phyloP scores from a whole-genome alignment of 768 basidiomycete species.

The Termitomyces heimii region DNA sequence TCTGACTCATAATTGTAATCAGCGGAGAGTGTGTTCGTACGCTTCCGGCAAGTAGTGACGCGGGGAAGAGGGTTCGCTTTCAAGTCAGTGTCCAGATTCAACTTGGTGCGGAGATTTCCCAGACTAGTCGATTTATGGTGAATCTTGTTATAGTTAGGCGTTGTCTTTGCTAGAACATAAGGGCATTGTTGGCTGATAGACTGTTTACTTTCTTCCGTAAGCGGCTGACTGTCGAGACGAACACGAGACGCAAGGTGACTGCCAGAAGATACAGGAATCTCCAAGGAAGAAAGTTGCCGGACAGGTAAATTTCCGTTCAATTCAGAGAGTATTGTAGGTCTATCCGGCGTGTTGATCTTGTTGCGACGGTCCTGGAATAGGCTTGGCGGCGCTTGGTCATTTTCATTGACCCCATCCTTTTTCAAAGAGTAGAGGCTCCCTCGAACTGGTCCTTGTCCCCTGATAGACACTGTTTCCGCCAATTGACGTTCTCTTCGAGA shows the following conservation, averaged over 20 bases:
- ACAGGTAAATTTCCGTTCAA: slow-evolving; percentile 4
- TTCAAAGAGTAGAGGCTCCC: slow-evolving; percentile 1
- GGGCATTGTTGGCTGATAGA: slow-evolving; percentile 1
- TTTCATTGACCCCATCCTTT: slow-evolving; percentile 6
- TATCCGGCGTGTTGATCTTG: slow-evolving; percentile 1
- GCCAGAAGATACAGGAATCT: background rate
- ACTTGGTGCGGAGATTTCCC: slow-evolving; percentile 9
- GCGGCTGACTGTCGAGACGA: background rate
- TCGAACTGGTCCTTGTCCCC: background rate
- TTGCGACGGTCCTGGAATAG: background rate
- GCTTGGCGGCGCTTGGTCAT: background rate
- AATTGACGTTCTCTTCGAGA: background rate
- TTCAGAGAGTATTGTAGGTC: slow-evolving; percentile 1
- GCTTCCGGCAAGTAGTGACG: slow-evolving; percentile 17
- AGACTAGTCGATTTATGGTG: slow-evolving; percentile 14
- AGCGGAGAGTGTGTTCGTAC: slow-evolving; percentile 19
- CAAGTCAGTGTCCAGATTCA: background rate
- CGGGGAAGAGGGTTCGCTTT: slow-evolving; percentile 12
- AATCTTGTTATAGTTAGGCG: background rate
- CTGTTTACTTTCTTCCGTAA: background rate
- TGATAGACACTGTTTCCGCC: background rate
- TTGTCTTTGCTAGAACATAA: background rate
- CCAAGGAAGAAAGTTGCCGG: background rate
- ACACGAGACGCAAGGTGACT: background rate
- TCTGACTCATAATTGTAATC: slow-evolving; percentile 6